Base-by-base conservation (phyloP, 805 yeast species). In the Jamesozyma lodderae region DNA sequence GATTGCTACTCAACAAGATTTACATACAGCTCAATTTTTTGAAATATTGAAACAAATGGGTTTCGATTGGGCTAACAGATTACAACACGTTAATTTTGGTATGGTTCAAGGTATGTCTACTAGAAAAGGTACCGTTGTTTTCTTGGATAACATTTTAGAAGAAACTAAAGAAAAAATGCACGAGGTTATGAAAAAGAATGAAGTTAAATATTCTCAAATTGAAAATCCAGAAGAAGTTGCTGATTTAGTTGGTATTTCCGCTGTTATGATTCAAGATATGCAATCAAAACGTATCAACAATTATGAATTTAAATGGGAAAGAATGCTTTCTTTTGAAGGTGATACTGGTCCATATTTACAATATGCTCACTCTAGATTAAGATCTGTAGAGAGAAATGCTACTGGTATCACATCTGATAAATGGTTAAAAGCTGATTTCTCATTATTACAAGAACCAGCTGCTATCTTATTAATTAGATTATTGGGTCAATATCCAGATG, bases 211-310 rank as follows among this genome's bases (percentile, higher is more conserved):
- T 59, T 80, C 90, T 9, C 95, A 86, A 67, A 85, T 90, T 50
- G 92, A 81, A 58, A 76, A 88, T 59, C 98, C 97, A 25, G 96
- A 90, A 43, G 77, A 77, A 60, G 82, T 92, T 55, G 97, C 98
- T 42, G 97, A 92, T 63, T 72, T 86, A 53, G 79, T 92, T 43
- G 99, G 98, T 60, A 82, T 92, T 41, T 81, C 96, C 22, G 98
- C 98, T 5, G 95, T 92, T 44, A 88, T 92, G 95, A 84, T 92
- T 56, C 99, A 92, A 72, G 99, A 92, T 65, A 88, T 92, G 97
- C 94, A 85, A 66, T 79, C 95, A 44, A 92, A 92, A 70, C 81
- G 99, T 65, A 75, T 90, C 64, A 87, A 90, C 70, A 90, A 92
- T 68, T 92, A 92, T 68, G 85, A 80, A 55, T 92, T 92, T 68